phyloP scores from a whole-genome alignment of 2,329 filamentous ascomycete species.

The Colletotrichum sp. region DNA sequence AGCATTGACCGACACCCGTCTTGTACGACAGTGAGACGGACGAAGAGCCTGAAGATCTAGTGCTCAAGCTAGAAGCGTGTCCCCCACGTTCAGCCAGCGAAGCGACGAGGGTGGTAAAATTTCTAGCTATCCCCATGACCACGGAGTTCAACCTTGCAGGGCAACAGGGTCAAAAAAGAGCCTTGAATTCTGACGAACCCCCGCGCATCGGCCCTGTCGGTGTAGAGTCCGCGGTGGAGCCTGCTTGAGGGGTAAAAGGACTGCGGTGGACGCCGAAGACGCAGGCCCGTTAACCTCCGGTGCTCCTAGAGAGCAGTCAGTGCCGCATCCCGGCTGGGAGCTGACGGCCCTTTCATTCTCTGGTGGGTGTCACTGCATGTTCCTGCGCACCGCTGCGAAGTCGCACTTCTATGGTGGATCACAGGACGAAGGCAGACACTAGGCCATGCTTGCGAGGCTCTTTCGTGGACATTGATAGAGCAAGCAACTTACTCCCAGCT shows the following conservation, averaged over 20 bases:
- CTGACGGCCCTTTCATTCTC: background rate
- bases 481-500: background rate
- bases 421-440: background rate
- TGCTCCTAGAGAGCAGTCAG: background rate
- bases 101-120: background rate
- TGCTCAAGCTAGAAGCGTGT: background rate
- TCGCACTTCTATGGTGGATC: background rate
- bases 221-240: conserved; percentile 14
- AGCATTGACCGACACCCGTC: background rate
- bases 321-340: background rate
- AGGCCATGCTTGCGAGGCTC: background rate
- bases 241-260: conserved; percentile 6
- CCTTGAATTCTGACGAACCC: conserved; percentile 10
- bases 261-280: conserved; percentile 2
- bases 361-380: background rate
- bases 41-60: background rate
- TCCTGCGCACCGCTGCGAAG: background rate
- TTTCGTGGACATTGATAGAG: background rate
- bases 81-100: background rate
- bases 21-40: background rate
- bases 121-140: conserved; percentile 9
- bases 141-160: background rate
- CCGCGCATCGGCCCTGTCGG: conserved; percentile 12
- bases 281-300: conserved; percentile 14
- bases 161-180: background rate